Conservation (phyloP, 1,139 yeast species). For the Zygosaccharomyces sapae region DNA sequence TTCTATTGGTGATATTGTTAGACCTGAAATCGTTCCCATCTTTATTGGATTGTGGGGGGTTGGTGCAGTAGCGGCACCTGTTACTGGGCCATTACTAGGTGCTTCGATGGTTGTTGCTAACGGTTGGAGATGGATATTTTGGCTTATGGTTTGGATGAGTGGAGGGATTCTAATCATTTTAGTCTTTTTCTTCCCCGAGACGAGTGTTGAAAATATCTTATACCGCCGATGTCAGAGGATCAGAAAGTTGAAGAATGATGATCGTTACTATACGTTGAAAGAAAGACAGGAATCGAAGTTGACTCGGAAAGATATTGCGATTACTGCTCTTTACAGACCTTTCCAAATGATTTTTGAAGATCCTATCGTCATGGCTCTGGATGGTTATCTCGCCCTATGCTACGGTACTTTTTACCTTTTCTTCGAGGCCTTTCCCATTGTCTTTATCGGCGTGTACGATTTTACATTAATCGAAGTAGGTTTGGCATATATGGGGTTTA, state of each 20-base stretch:
- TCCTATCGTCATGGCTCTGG: conserved; percentile 23
- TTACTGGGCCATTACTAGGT: conserved; percentile 61
- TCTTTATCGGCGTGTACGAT: conserved; percentile 42
- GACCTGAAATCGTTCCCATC: conserved; percentile 40
- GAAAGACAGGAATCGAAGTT: conserved; percentile 36
- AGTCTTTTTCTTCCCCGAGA: conserved; percentile 47
- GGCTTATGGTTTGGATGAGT: conserved; percentile 42
- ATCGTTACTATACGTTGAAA: conserved; percentile 37
- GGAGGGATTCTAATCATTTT: conserved; percentile 40
- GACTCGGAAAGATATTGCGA: conserved; percentile 33
- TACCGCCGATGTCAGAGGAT: conserved; percentile 46
- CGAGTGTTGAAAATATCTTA: conserved; percentile 45
- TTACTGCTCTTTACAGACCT: conserved; percentile 50
- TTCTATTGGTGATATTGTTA: conserved; percentile 50
- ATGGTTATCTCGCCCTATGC: conserved; percentile 46
- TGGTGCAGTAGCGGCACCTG: conserved; percentile 58
- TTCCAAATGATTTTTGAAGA: conserved; percentile 39
- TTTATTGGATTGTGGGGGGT: conserved; percentile 49
- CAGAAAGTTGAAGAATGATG: conserved; percentile 46
- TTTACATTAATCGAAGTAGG: conserved; percentile 39
- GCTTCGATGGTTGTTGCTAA: conserved; percentile 44
- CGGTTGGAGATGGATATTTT: conserved; percentile 48
- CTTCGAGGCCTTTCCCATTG: conserved; percentile 61
- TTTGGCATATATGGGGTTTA: conserved; percentile 25
- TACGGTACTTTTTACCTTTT: conserved; percentile 54